Evolutionary conservation across 306 rosid species (phyloP).

Genomic region (Vigna nakashimae): DNA sequence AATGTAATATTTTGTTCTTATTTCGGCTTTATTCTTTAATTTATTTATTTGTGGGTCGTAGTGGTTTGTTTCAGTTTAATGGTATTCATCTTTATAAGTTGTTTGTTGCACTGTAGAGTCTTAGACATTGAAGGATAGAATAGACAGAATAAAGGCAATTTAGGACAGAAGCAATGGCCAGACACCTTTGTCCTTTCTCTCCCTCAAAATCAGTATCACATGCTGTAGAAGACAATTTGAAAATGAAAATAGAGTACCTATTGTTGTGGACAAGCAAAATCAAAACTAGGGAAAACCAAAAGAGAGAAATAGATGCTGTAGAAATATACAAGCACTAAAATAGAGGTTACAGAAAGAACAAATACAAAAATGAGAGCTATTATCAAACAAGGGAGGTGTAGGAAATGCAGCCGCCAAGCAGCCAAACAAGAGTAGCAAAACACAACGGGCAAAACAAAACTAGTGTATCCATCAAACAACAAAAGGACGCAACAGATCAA

Average conservation of each 20-base stretch:
- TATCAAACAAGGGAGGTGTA: background rate
- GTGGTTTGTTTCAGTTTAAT: constrained; percentile 9
- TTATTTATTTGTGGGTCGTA: constrained; percentile 22
- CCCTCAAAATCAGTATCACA: background rate
- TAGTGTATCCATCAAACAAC: background rate
- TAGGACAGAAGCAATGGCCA: background rate
- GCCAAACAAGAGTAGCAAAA: background rate
- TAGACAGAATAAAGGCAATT: background rate
- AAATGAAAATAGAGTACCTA: background rate
- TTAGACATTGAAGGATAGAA: background rate
- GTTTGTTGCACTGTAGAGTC: background rate
- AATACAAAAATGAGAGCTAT: background rate
- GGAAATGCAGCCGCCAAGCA: background rate
- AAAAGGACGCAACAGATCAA: background rate
- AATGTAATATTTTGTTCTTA: constrained; percentile 51
- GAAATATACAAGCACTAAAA: background rate
- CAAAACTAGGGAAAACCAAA: background rate
- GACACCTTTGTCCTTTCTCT: background rate
- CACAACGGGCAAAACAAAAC: background rate
- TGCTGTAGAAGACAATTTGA: background rate
- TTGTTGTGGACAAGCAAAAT: background rate
- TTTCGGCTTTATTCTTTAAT: constrained; percentile 11
- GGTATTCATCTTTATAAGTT: constrained; percentile 15
- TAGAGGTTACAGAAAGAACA: background rate
- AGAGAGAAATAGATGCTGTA: background rate